A percentile compares a stretch with the other conserved stretches of the same genome.
Conservation (phyloP, 2,329 filamentous ascomycete species). For the Akanthomyces lecanii region DNA sequence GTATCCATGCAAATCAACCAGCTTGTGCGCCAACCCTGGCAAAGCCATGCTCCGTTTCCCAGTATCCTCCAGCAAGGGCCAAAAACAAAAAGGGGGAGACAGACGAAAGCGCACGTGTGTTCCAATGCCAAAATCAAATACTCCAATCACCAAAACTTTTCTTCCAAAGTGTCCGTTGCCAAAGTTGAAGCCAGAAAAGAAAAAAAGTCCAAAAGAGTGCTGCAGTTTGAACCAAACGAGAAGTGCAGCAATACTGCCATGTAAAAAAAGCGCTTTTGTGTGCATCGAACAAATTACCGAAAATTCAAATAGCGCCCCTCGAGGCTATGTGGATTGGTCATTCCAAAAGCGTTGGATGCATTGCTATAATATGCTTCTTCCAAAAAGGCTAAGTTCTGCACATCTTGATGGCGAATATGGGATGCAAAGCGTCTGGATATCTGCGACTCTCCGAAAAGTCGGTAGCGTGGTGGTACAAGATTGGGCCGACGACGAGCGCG, state of each 20-base stretch:
- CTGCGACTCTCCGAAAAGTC: constrained; percentile 28
- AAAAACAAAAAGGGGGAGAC: background rate
- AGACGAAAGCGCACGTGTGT: background rate
- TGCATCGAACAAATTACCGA: constrained; percentile 14
- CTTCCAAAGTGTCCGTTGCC: background rate
- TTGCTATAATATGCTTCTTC: constrained; percentile 18
- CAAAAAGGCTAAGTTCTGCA: constrained; percentile 8
- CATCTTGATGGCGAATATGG: constrained; percentile 7
- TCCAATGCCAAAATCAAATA: constrained; percentile 17
- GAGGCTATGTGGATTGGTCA: constrained; percentile 11
- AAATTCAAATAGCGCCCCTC: constrained; percentile 18
- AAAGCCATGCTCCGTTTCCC: background rate
- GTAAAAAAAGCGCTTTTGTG: background rate
- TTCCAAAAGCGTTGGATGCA: constrained; percentile 18
- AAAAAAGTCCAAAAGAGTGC: constrained; percentile 2
- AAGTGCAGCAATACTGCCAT: background rate
- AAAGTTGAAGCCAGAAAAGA: constrained; percentile 16
- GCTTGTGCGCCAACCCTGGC: constrained; percentile 4
- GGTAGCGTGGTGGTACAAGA: constrained; percentile 38
- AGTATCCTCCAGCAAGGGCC: constrained; percentile 6
- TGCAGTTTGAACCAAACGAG: background rate
- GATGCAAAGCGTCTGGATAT: constrained; percentile 29
- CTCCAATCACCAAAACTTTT: constrained; percentile 14
- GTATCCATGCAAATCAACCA: constrained; percentile 13
- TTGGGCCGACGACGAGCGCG: constrained; percentile 32